phyloP scores from a whole-genome alignment of 306 rosid genomes.

The Acacia crassicarpa region DNA sequence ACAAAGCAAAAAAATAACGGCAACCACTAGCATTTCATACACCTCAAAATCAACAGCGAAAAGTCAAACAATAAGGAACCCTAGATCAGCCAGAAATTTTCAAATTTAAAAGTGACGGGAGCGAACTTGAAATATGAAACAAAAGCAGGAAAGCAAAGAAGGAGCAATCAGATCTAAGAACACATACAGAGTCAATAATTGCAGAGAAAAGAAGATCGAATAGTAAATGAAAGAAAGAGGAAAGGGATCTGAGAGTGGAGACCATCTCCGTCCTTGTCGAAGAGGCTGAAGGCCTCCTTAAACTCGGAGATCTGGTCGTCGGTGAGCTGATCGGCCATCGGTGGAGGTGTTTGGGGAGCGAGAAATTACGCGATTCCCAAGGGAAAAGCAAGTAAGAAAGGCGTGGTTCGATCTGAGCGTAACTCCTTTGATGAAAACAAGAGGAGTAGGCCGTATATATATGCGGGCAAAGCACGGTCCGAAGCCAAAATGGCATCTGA shows the following conservation, averaged over 20 bases:
- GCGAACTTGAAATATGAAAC: not conserved
- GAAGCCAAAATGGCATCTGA: not conserved
- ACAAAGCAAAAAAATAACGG: not conserved
- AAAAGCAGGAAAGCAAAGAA: constrained; percentile 1
- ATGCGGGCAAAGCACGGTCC: not conserved
- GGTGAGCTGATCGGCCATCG: constrained; percentile 85
- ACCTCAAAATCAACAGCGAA: constrained; percentile 1
- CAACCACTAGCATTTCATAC: not conserved
- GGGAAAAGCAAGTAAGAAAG: not conserved
- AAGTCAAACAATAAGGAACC: constrained; percentile 37
- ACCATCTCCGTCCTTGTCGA: constrained; percentile 93
- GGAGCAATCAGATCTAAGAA: constrained; percentile 37
- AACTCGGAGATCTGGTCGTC: constrained; percentile 87
- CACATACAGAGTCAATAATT: not conserved
- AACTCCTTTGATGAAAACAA: not conserved
- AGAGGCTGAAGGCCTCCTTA: constrained; percentile 85
- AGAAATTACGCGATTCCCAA: constrained; percentile 11
- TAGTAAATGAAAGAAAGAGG: not conserved
- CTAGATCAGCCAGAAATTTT: constrained; percentile 33
- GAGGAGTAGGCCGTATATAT: not conserved
- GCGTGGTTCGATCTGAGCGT: not conserved
- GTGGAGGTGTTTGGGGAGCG: constrained; percentile 20
- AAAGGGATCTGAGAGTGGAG: constrained; percentile 50
- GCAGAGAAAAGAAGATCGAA: not conserved
- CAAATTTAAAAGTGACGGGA: not conserved